A percentile compares a stretch with the other conserved stretches of the same genome.
Conservation (phyloP, 495 filamentous ascomycete species). For the Terfezia boudieri region DNA sequence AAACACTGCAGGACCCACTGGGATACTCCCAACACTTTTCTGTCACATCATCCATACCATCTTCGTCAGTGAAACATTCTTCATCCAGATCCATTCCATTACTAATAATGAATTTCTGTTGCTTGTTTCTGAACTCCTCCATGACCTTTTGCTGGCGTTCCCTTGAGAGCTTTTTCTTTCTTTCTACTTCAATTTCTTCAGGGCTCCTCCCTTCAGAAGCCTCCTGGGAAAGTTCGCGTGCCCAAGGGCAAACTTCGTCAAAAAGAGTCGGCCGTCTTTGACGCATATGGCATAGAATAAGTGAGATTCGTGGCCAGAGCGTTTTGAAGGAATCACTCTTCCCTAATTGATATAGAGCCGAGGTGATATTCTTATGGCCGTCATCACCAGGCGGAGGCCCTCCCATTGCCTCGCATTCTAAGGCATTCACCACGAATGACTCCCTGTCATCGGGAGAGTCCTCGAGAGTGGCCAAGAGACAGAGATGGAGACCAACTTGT, state of each 20-base stretch:
- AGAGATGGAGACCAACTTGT: conserved; percentile 71
- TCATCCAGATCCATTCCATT: conserved; percentile 19
- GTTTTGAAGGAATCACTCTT: conserved; percentile 49
- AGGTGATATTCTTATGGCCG: conserved; percentile 38
- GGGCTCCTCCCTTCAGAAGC: conserved; percentile 19
- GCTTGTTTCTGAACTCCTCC: conserved; percentile 93
- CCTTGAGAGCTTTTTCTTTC: conserved; percentile 70
- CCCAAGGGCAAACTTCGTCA: conserved; percentile 30
- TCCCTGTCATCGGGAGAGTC: conserved; percentile 26
- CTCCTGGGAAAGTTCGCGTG: conserved; percentile 30
- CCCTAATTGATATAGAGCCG: conserved; percentile 50
- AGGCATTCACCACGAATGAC: conserved; percentile 15
- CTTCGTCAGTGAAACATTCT: conserved; percentile 65
- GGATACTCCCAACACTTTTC: conserved; percentile 79
- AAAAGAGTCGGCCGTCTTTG: conserved; percentile 55
- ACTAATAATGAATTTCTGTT: conserved; percentile 56
- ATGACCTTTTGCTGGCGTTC: conserved; percentile 81
- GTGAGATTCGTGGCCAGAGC: conserved; percentile 62
- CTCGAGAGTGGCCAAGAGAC: conserved; percentile 62
- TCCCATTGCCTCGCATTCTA: conserved; percentile 10
- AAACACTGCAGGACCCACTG: conserved; percentile 82
- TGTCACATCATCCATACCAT: conserved; percentile 41
- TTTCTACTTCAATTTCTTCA: conserved; percentile 34
- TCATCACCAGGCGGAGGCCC: conserved; percentile 2
- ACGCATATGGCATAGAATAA: conserved; percentile 69